phyloP scores from a whole-genome alignment of 73 alveolate species.

The Stentor roeselii region DNA sequence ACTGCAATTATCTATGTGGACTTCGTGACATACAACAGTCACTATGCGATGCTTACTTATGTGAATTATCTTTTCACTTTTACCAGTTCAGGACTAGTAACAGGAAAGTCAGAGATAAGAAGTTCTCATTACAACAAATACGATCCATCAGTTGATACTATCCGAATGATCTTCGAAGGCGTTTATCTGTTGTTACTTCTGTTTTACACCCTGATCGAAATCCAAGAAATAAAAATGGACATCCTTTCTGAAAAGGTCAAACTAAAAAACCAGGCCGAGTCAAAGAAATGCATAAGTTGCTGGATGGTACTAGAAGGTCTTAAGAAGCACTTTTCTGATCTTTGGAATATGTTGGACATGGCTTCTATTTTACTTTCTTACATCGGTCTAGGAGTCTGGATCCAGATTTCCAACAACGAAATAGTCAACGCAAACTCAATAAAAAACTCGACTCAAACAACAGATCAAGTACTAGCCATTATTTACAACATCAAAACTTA shows the following conservation, averaged over 20 bases:
- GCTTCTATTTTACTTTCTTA: slow-evolving; percentile 45
- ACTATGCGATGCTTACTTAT: slow-evolving; percentile 18
- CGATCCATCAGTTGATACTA: slow-evolving; percentile 23
- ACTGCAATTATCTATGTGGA: slow-evolving; percentile 29
- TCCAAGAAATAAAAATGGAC: slow-evolving; percentile 9
- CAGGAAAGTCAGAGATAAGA: not conserved
- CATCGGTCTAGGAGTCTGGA: slow-evolving; percentile 49
- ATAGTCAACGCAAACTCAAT: not conserved
- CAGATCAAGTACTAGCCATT: slow-evolving; percentile 25
- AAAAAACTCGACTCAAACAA: not conserved
- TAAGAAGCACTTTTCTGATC: slow-evolving; percentile 44
- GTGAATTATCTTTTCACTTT: not conserved
- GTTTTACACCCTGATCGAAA: slow-evolving; percentile 25
- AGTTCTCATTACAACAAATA: slow-evolving; percentile 28
- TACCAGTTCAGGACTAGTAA: slow-evolving; percentile 5
- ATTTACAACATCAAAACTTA: slow-evolving; percentile 31
- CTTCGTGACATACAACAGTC: slow-evolving; percentile 19
- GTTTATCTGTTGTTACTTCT: slow-evolving; percentile 38
- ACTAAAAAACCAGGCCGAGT: not conserved
- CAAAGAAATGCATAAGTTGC: not conserved
- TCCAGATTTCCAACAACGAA: slow-evolving; percentile 33
- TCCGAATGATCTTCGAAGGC: slow-evolving; percentile 47
- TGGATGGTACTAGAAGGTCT: slow-evolving; percentile 33
- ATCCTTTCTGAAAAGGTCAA: not conserved
- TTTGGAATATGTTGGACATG: slow-evolving; percentile 58